These are phyloP conservation scores for Rhynchospora tenuis DNA, from an alignment of 176 grass and related monocot genomes.

Conservation along the genomic window DNA sequence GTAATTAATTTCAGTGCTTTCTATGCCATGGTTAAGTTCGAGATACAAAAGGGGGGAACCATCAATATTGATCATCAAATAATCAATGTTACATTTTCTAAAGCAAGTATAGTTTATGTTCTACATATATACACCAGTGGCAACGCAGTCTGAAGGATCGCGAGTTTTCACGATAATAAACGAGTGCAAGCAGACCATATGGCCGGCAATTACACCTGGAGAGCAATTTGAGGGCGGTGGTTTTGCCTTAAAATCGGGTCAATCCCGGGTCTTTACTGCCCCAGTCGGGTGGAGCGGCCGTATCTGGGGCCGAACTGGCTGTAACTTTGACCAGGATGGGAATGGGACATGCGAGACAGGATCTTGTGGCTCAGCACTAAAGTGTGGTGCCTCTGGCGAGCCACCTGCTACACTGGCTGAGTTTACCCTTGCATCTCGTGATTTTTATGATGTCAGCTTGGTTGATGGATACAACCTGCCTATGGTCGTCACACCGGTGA, in stretches of 20 bases:
- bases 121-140: conserved; percentile 4
- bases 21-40: background rate
- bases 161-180: conserved; percentile 80
- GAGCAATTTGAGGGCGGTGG: conserved; percentile 61
- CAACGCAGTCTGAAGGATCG: conserved; percentile 13
- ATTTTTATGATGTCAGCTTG: conserved; percentile 57
- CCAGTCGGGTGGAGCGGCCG: conserved; percentile 65
- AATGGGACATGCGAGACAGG: conserved; percentile 66
- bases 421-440: conserved; percentile 47
- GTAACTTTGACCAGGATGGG: conserved; percentile 46
- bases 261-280: conserved; percentile 62
- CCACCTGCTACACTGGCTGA: conserved; percentile 67
- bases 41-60: background rate
- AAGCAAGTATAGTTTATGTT: background rate
- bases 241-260: conserved; percentile 43
- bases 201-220: conserved; percentile 63
- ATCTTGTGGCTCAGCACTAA: conserved; percentile 40
- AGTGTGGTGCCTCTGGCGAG: conserved; percentile 44
- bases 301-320: conserved; percentile 76
- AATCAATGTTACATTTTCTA: background rate
- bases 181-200: conserved; percentile 65
- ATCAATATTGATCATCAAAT: background rate
- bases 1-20: too few species aligned
- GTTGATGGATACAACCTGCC: conserved; percentile 51
- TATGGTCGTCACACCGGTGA: conserved; percentile 38